phyloP scores from a whole-genome alignment of 1,284 basidiomycete genomes.

The Cerioporus squamosus region DNA sequence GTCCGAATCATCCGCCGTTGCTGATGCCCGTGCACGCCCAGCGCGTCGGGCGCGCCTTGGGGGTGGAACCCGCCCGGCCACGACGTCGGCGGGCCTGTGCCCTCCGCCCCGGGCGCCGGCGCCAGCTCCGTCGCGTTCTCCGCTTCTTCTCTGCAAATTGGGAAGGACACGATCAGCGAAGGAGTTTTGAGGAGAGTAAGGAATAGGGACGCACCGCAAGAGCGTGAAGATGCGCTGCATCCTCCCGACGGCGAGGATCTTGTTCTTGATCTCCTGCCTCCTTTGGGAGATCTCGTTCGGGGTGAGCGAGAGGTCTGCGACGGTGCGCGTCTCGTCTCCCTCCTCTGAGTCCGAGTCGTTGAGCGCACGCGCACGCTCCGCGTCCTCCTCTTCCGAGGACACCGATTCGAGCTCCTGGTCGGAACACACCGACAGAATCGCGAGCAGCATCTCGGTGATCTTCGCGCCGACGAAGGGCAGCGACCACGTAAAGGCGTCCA shows the following conservation, averaged over 20 bases:
- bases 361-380: slow-evolving; percentile 22
- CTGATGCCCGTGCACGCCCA: slow-evolving; percentile 58
- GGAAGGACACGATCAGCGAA: not conserved
- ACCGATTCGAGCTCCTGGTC: slow-evolving; percentile 87
- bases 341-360: slow-evolving; percentile 26
- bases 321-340: slow-evolving; percentile 42
- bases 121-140: slow-evolving; percentile 90
- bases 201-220: slow-evolving; percentile 62
- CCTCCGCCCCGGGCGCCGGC: slow-evolving; percentile 30
- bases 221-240: slow-evolving; percentile 93
- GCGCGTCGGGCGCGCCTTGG: slow-evolving; percentile 55
- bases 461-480: slow-evolving; percentile 98
- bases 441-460: slow-evolving; percentile 97
- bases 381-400: slow-evolving; percentile 47
- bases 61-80: slow-evolving; percentile 44
- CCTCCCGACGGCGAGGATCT: slow-evolving; percentile 92
- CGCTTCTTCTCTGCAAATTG: slow-evolving; percentile 80
- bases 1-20: slow-evolving; percentile 85
- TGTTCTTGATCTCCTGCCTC: slow-evolving; percentile 90
- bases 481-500: slow-evolving; percentile 99
- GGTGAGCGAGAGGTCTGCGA: slow-evolving; percentile 37
- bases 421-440: slow-evolving; percentile 92
- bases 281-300: slow-evolving; percentile 51
- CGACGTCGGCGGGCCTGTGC: slow-evolving; percentile 49
- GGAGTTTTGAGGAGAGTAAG: not conserved